Base-by-base conservation (phyloP, 495 filamentous ascomycete genomes). In the Hypomontagnella submonticulosa region DNA sequence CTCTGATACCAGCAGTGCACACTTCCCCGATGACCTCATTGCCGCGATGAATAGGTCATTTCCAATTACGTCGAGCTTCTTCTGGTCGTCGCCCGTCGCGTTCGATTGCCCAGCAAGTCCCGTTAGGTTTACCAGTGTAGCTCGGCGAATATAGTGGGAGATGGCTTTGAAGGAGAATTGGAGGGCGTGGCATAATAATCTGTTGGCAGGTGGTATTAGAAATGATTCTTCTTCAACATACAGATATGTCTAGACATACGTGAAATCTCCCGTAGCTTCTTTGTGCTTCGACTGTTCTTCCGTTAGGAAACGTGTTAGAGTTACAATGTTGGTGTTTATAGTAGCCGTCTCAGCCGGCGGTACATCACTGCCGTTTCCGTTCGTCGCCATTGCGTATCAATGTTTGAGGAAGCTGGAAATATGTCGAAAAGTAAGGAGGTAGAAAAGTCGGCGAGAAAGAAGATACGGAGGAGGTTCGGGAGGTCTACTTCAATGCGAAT, bases 161-260 rank as follows among this genome's bases (percentile, higher is more conserved):
- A 99, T 99, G 54, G 90, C 93, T 83, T 99, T 99, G 88, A 99
- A 99, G 69, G 95, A 91, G 84, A 97, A 98, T 80, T 98, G 96
- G 32, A 99, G 89, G 59, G 96, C 93, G 75, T 99, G 95, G 84
- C 92, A 97, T 54, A 99, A 87, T 19, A 99, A 87, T 70, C 93
- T 96, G 70, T 59, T 42, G 11, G 23, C 2, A 10, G 6, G 15
- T 0, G 16, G 34, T 10, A 52, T 52, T 27, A 71, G 64, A 15
- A 12, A 33, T n/a, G 13, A 3, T 37, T 41, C 5, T 20, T 30
- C 10, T 20, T 38, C 36, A 11, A 20, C 49, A 27, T 10, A 7
- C 23, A 34, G 34, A 8, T 12, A 47, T 40, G n/a, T 9, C 20
- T n/a, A 4, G 9, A 79, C 89, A 41, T 81, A 96, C 90, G 95